A percentile compares a stretch with the other conserved stretches of the same genome.
phyloP scores from a whole-genome alignment of 2,329 filamentous ascomycete species.

The Aspergillus ruber region DNA sequence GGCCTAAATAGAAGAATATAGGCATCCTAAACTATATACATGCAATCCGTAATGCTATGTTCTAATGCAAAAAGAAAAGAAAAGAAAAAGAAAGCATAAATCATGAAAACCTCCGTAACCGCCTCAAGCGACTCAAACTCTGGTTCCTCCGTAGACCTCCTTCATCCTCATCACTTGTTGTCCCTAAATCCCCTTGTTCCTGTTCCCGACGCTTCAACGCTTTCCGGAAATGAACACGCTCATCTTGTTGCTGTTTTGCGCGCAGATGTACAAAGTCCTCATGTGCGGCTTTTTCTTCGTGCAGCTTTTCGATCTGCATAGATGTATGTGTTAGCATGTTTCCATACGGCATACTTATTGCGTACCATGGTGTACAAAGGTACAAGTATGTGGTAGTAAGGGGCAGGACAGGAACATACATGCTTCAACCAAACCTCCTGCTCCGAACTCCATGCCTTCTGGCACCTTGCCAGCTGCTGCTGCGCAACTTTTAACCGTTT shows the following conservation, averaged over 20 bases:
- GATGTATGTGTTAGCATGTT: neutral
- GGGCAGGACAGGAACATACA: conserved; percentile 18
- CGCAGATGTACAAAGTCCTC: conserved; percentile 24
- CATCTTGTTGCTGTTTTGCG: conserved; percentile 26
- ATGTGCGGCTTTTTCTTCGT: conserved; percentile 29
- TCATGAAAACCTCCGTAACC: conserved; percentile 2
- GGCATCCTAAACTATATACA: no score
- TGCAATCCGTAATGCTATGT: no score
- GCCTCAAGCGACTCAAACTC: conserved; percentile 5
- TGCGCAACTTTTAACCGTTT: conserved; percentile 20
- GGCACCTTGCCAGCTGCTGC: conserved; percentile 25
- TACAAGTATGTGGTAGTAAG: neutral
- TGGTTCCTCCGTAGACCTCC: neutral
- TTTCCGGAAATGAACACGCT: conserved; percentile 29
- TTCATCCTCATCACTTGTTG: neutral
- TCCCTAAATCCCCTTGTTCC: neutral
- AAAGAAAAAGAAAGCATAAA: no score
- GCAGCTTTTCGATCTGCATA: conserved; percentile 23
- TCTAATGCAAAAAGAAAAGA: no score
- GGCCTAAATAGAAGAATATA: no score
- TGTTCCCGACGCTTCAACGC: conserved; percentile 20
- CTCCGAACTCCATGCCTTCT: conserved; percentile 32
- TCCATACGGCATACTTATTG: neutral
- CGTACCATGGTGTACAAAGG: neutral
- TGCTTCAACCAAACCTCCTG: conserved; percentile 29